These are phyloP conservation scores for Russula olivacea DNA, from an alignment of 768 basidiomycete species.

Conservation along the genomic window DNA sequence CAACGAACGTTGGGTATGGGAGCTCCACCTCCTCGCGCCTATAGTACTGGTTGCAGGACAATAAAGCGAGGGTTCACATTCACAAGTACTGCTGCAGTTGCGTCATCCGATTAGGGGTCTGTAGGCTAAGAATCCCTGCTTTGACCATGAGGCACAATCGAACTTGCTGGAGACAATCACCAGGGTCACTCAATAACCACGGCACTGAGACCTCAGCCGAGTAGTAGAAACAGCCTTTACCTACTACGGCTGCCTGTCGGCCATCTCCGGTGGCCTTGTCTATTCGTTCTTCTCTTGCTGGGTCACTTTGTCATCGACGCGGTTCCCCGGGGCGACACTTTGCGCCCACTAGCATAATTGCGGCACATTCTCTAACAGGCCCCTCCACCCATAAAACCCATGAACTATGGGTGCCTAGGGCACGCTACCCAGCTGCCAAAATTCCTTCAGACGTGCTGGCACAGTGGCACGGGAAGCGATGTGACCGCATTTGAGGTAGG, in stretches of 20 bases:
- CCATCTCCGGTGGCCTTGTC: background rate
- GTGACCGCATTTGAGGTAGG: background rate
- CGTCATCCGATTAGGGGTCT: background rate
- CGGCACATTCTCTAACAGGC: background rate
- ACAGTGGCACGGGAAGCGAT: background rate
- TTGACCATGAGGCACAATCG: conserved; percentile 10
- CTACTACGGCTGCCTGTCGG: too few species aligned
- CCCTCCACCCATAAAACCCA: background rate
- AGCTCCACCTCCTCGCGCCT: background rate
- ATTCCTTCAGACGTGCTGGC: background rate
- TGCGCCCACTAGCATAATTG: background rate
- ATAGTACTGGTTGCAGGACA: background rate
- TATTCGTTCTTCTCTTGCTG: background rate
- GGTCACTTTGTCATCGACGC: background rate
- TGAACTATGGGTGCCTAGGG: too few species aligned
- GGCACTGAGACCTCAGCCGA: too few species aligned
- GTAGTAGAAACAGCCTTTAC: background rate
- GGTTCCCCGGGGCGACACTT: background rate
- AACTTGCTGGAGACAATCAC: background rate
- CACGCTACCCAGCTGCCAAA: too few species aligned
- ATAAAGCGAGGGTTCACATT: background rate
- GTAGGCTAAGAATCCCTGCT: background rate
- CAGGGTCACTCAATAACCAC: background rate
- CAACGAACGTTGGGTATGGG: background rate
- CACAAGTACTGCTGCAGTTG: background rate